Conservation (phyloP, 2,329 filamentous ascomycete species). For the Torrubiellomyces zombiae region DNA sequence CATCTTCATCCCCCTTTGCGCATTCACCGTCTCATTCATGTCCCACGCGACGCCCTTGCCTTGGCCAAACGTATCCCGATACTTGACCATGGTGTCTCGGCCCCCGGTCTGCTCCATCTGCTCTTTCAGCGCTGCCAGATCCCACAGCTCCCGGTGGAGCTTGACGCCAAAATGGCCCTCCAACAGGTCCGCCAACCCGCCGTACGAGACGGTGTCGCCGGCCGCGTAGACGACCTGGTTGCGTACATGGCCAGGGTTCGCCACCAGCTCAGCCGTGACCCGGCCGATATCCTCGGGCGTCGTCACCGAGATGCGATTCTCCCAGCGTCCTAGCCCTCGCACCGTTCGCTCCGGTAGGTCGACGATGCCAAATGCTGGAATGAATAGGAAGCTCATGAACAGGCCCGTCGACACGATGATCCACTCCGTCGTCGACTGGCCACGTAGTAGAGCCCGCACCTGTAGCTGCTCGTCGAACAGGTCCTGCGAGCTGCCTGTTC, state of each 20-base stretch:
- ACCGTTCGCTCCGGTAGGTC: constrained; percentile 25
- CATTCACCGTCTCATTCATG: constrained; percentile 34
- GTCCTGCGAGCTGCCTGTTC: constrained; percentile 39
- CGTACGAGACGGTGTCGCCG: constrained; percentile 46
- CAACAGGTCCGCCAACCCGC: constrained; percentile 32
- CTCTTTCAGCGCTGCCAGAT: constrained; percentile 21
- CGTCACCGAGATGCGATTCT: constrained; percentile 45
- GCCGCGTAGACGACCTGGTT: constrained; percentile 38
- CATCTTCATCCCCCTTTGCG: constrained; percentile 26
- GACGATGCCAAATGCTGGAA: constrained; percentile 44
- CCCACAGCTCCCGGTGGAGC: constrained; percentile 35
- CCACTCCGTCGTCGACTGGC: constrained; percentile 35
- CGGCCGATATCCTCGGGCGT: constrained; percentile 45
- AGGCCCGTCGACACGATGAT: constrained; percentile 51
- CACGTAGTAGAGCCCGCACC: constrained; percentile 35
- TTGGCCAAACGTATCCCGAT: constrained; percentile 42
- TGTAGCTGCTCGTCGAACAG: constrained; percentile 52
- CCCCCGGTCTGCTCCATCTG: constrained; percentile 30
- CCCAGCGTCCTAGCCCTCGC: constrained; percentile 43
- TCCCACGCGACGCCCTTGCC: constrained; percentile 44
- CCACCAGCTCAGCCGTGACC: constrained; percentile 38
- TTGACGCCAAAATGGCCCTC: constrained; percentile 20
- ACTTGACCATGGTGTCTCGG: constrained; percentile 37
- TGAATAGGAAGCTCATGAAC: constrained; percentile 56
- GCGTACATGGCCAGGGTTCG: constrained; percentile 17